Base-by-base conservation (phyloP, 495 filamentous ascomycete genomes). In the Neurospora discreta region DNA sequence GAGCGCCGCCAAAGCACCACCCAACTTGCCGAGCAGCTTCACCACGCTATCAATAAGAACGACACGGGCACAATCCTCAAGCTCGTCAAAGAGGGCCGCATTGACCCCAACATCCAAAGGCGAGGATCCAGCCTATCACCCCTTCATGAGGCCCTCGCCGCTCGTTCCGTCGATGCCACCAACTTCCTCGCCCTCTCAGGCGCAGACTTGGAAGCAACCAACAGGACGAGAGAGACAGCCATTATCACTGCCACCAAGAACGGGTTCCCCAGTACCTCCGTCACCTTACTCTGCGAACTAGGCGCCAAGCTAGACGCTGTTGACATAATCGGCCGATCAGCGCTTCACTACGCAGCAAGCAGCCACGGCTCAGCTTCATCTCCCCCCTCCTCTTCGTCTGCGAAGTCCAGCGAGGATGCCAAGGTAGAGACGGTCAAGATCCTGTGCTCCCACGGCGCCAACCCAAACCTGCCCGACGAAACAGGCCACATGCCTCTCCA, bases 281-380 rank as follows among this genome's bases (percentile, higher is more conserved):
- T 78, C 40, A 71, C 75, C 16, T 52, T 80, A 52, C 74, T 80
- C 71, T 71, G 78, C 46, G 77, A 80, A 71, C 75, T 76, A 23
- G 74, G 76, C 4, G 74, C 77, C 39, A 46, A 68, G 16, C 23
- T 71, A 4, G 67, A 78, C 16, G 75, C 75, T 13, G 76, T 73
- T 13, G 78, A 80, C 67, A 69, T 60, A 38, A 39, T 73, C n/a
- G 75, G 71, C 40, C 75, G 76, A n/a, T 75, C 75, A 13, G 74
- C 78, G 20, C 73, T 80, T 18, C 77, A 79, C 46, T 68, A 80
- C 44, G 77, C 78, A 16, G 77, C 78, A 65, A 33, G 52, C 15
- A 65, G 52, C 52, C 26, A 65, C 52, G 52, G 52, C 1, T 65
- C 26, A 15, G 52, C 52, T 65, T 33, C 52, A 1, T 65, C 52